phyloP scores from a whole-genome alignment of 495 filamentous ascomycete species.

The Aspergillus egyptiacus region DNA sequence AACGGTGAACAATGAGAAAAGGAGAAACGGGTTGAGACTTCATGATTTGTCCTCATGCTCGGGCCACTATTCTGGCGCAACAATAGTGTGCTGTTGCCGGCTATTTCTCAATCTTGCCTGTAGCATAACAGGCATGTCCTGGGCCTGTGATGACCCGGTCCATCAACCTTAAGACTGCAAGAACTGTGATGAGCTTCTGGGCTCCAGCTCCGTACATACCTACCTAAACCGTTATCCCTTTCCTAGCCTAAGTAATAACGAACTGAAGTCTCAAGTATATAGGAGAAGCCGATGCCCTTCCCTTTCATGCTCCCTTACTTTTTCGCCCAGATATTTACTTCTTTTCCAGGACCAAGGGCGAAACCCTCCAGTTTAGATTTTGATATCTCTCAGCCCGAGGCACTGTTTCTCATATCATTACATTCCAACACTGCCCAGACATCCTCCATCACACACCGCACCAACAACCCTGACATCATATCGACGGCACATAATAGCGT shows the following conservation, averaged over 20 bases:
- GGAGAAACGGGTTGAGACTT: not conserved
- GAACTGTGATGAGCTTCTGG: too few relatives aligned
- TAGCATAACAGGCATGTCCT: slow-evolving; percentile 10
- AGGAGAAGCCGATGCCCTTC: slow-evolving; percentile 10
- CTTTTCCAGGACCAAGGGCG: too few relatives aligned
- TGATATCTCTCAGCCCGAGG: not conserved
- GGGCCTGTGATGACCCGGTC: slow-evolving; percentile 13
- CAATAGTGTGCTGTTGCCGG: slow-evolving; percentile 6
- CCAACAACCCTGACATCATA: slow-evolving; percentile 11
- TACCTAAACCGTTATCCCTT: slow-evolving; percentile 17
- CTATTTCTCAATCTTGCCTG: slow-evolving; percentile 10
- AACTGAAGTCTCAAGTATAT: slow-evolving; percentile 13
- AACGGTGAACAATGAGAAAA: slow-evolving; percentile 1
- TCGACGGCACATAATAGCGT: slow-evolving; percentile 16
- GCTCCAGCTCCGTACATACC: slow-evolving; percentile 16
- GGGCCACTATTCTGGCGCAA: slow-evolving; percentile 12
- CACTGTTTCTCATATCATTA: not conserved
- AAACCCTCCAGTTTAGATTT: too few relatives aligned
- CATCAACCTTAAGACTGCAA: slow-evolving; percentile 10
- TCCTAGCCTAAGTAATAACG: slow-evolving; percentile 3
- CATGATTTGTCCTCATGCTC: slow-evolving; percentile 10
- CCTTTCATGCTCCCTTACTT: not conserved
- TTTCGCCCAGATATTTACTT: too few relatives aligned
- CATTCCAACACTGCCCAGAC: slow-evolving; percentile 7
- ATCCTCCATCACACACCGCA: slow-evolving; percentile 16